Conservation (phyloP, 192 early-diverging fungal species). For the Podila minutissima region DNA sequence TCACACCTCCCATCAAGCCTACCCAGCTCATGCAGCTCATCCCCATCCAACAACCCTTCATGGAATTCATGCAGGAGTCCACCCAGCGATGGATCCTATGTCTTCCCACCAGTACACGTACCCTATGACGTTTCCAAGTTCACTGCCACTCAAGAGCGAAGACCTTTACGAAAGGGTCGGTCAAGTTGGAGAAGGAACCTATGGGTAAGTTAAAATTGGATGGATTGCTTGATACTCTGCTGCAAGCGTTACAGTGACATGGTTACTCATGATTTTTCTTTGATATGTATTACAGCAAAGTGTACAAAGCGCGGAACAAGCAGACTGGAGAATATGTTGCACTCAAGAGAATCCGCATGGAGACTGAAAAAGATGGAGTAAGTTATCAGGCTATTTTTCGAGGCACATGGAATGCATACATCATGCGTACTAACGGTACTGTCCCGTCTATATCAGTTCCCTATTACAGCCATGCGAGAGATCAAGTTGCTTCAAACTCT, state of each 20-base stretch:
- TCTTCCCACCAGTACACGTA: not conserved
- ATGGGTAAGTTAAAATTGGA: conserved; percentile 59
- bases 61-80: not conserved
- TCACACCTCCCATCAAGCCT: too few relatives aligned
- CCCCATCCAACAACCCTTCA: not conserved
- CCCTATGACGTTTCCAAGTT: not conserved
- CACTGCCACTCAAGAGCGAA: conserved; percentile 47
- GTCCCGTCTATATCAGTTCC: conserved; percentile 60
- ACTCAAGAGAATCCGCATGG: conserved; percentile 84
- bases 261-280: not conserved
- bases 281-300: conserved; percentile 63
- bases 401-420: not conserved
- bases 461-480: conserved; percentile 88
- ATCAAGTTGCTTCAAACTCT: conserved; percentile 79
- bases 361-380: conserved; percentile 81
- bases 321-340: conserved; percentile 78
- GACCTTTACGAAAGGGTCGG: conserved; percentile 75
- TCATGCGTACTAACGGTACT: not conserved
- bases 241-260: not conserved
- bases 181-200: conserved; percentile 88
- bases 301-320: conserved; percentile 81
- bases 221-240: not conserved
- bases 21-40: too few relatives aligned
- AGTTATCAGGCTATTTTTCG: conserved; percentile 2
- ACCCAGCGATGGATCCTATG: conserved; percentile 5